Percentiles rank a stretch among this genome's conserved stretches.
These are phyloP conservation scores for Penicillium glabrum DNA, from an alignment of 2,329 filamentous ascomycete genomes.

Conservation along the genomic window DNA sequence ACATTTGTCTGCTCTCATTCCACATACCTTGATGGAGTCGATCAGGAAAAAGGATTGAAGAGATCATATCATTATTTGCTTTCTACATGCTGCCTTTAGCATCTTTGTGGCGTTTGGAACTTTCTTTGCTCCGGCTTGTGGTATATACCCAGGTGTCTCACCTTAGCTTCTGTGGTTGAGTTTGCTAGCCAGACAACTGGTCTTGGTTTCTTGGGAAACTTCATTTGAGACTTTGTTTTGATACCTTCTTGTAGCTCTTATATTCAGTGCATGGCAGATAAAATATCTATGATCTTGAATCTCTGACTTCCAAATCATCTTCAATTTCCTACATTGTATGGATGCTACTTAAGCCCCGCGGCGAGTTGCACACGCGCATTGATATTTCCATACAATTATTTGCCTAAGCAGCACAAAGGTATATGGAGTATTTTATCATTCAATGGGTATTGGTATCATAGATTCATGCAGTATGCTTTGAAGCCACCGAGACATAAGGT, in stretches of 20 bases:
- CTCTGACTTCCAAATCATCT: background rate
- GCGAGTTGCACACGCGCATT: too few relatives aligned
- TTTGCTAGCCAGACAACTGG: constrained; percentile 8
- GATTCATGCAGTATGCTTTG: background rate
- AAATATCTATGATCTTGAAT: background rate
- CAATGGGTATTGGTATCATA: background rate
- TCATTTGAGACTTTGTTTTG: background rate
- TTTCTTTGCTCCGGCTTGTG: constrained; percentile 13
- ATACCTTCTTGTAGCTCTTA: background rate
- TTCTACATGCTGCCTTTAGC: constrained; percentile 5
- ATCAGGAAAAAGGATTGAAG: background rate
- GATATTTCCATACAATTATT: too few relatives aligned
- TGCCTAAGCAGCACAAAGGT: background rate
- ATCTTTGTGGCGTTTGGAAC: constrained; percentile 11
- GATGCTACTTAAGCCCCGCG: too few relatives aligned
- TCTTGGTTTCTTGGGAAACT: background rate
- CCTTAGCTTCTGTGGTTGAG: constrained; percentile 13
- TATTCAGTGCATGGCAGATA: background rate
- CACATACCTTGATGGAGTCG: background rate
- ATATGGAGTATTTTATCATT: background rate
- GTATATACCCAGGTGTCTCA: constrained; percentile 18
- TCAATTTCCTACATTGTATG: too few relatives aligned
- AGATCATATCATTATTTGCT: constrained; percentile 5
- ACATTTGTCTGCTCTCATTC: background rate
- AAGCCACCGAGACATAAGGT: too few relatives aligned